These are phyloP conservation scores for Trametes cubensis DNA, from an alignment of 768 basidiomycete species.

Conservation along the genomic window DNA sequence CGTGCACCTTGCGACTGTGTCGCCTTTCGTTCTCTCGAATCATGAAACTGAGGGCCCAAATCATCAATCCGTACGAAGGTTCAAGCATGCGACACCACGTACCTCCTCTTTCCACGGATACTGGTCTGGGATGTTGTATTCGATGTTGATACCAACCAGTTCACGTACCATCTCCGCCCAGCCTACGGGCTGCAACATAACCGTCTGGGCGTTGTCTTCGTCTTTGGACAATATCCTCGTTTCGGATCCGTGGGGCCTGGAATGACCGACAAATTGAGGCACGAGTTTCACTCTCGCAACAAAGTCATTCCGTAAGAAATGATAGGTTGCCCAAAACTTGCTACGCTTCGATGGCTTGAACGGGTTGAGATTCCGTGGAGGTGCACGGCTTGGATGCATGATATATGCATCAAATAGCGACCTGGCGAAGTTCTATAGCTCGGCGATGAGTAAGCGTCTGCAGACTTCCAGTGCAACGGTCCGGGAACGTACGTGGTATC, in stretches of 20 bases:
- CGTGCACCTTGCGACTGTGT: no score
- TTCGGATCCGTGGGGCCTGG: no score
- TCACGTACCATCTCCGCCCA: neutral
- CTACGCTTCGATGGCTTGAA: neutral
- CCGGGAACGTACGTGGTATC: slow-evolving; percentile 1
- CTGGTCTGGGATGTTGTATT: neutral
- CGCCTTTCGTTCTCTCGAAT: no score
- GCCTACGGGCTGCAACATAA: neutral
- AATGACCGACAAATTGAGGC: neutral
- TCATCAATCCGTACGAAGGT: no score
- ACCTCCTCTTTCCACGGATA: neutral
- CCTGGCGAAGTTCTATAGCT: neutral
- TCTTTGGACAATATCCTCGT: no score
- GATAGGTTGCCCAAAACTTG: neutral
- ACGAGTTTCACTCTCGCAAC: neutral
- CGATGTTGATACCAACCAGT: neutral
- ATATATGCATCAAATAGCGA: neutral
- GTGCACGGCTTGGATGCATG: neutral
- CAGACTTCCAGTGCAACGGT: neutral
- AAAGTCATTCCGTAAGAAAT: neutral
- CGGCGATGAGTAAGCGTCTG: neutral
- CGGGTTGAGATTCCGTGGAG: neutral
- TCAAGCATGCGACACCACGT: no score
- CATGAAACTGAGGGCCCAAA: no score
- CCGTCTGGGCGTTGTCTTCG: neutral